Evolutionary conservation across 2,329 filamentous ascomycete species (phyloP).

Genomic region (Fusarium vanettenii): DNA sequence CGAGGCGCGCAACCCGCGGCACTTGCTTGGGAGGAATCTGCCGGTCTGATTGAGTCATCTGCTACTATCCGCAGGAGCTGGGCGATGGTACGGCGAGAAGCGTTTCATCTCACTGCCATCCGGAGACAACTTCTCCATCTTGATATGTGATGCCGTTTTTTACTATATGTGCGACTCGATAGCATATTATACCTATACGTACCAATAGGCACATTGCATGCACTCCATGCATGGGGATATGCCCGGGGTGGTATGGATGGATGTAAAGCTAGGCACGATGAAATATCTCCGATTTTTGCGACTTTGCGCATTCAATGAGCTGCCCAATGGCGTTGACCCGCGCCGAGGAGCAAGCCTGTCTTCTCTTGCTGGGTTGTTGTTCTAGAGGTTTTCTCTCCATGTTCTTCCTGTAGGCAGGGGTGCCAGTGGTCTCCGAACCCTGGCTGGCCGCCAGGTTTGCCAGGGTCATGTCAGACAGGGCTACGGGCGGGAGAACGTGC

Average conservation of each 20-base stretch:
- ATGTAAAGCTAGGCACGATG: neutral
- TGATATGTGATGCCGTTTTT: neutral
- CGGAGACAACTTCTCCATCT: neutral
- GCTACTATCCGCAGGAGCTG: neutral
- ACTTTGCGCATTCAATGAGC: neutral
- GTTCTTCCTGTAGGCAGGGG: slow-evolving; percentile 24
- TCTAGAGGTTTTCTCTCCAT: slow-evolving; percentile 31
- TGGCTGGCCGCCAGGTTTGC: slow-evolving; percentile 7
- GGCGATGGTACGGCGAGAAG: neutral
- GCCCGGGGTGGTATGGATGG: neutral
- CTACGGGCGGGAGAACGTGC: slow-evolving; percentile 32
- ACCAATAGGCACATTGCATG: neutral
- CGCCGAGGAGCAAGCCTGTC: slow-evolving; percentile 2
- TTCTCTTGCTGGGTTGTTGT: slow-evolving; percentile 21
- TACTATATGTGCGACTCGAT: neutral
- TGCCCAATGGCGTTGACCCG: slow-evolving; percentile 7
- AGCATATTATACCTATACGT: neutral
- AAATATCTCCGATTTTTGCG: slow-evolving; percentile 3
- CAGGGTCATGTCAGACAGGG: slow-evolving; percentile 21
- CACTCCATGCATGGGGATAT: neutral
- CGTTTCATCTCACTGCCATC: neutral
- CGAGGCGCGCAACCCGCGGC: neutral
- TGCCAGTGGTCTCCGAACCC: neutral
- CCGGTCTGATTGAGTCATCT: neutral
- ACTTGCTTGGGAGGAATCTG: neutral